Conservation (phyloP, 176 grass and related monocot species). For the Ampelocalamus luodianensis region DNA sequence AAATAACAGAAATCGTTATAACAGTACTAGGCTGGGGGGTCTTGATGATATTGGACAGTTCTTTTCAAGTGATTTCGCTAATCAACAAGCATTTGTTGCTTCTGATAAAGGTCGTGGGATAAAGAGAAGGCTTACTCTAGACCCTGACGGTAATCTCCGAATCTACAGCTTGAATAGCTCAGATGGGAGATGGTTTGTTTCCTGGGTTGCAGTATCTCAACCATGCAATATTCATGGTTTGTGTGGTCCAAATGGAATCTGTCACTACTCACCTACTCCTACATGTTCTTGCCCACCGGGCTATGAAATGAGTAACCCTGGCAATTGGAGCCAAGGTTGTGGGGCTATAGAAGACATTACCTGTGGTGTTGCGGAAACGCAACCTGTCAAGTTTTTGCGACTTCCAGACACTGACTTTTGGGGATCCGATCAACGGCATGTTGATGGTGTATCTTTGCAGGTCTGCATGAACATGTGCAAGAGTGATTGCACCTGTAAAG, state of each 20-base stretch:
- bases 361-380: not conserved
- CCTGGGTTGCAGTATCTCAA: conserved; percentile 52
- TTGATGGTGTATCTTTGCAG: not conserved
- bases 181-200: conserved; percentile 52
- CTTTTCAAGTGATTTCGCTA: conserved; percentile 39
- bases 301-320: conserved; percentile 37
- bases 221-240: conserved; percentile 57
- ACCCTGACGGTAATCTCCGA: conserved; percentile 59
- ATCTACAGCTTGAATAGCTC: conserved; percentile 44
- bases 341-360: not conserved
- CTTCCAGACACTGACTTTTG: conserved; percentile 18
- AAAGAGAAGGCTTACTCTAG: conserved; percentile 55
- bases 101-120: conserved; percentile 43
- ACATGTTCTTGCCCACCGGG: conserved; percentile 55
- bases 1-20: conserved; percentile 38
- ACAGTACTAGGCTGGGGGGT: conserved; percentile 39
- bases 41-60: conserved; percentile 38
- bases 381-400: conserved; percentile 10
- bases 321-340: conserved; percentile 57
- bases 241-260: conserved; percentile 54
- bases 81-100: conserved; percentile 28
- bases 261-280: conserved; percentile 42
- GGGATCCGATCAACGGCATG: conserved; percentile 8
- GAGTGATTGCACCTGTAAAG: conserved; percentile 27
- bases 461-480: conserved; percentile 13